These are phyloP conservation scores for Leccinellum luteum DNA, from an alignment of 768 basidiomycete species.

Conservation along the genomic window DNA sequence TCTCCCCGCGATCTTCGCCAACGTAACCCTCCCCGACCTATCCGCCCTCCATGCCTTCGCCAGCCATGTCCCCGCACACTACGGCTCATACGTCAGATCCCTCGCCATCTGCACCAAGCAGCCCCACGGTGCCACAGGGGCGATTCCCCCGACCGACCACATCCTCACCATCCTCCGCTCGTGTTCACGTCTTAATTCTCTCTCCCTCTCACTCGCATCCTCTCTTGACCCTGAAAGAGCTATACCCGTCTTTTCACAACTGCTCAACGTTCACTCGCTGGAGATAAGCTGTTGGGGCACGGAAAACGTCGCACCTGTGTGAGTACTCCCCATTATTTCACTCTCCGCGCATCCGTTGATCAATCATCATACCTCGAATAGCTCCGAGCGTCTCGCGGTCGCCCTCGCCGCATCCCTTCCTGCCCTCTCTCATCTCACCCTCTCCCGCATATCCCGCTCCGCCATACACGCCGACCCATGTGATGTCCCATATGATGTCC, in stretches of 20 bases:
- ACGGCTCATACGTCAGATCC: slow-evolving; percentile 49
- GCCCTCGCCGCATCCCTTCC: slow-evolving; percentile 62
- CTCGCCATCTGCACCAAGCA: slow-evolving; percentile 44
- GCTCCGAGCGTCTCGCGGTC: slow-evolving; percentile 62
- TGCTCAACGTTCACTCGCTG: slow-evolving; percentile 17
- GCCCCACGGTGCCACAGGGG: slow-evolving; percentile 31
- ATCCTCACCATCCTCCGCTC: slow-evolving; percentile 50
- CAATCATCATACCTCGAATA: neutral
- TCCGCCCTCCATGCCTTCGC: slow-evolving; percentile 52
- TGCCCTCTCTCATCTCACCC: slow-evolving; percentile 50
- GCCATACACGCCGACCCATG: slow-evolving; percentile 59
- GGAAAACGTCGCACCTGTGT: slow-evolving; percentile 38
- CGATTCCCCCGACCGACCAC: slow-evolving; percentile 40
- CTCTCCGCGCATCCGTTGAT: neutral
- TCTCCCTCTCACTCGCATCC: slow-evolving; percentile 28
- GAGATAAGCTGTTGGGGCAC: slow-evolving; percentile 26
- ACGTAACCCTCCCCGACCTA: slow-evolving; percentile 46
- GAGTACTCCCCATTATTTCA: slow-evolving; percentile 11
- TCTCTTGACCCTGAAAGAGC: slow-evolving; percentile 17
- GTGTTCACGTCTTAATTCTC: slow-evolving; percentile 41
- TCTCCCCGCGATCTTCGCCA: slow-evolving; percentile 58
- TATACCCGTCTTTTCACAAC: slow-evolving; percentile 23
- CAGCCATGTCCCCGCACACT: slow-evolving; percentile 52
- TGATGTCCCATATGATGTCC: slow-evolving; percentile 41
- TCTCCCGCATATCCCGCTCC: slow-evolving; percentile 67